These are phyloP conservation scores for Pichia occidentalis DNA, from an alignment of 805 yeast genomes.

Conservation along the genomic window DNA sequence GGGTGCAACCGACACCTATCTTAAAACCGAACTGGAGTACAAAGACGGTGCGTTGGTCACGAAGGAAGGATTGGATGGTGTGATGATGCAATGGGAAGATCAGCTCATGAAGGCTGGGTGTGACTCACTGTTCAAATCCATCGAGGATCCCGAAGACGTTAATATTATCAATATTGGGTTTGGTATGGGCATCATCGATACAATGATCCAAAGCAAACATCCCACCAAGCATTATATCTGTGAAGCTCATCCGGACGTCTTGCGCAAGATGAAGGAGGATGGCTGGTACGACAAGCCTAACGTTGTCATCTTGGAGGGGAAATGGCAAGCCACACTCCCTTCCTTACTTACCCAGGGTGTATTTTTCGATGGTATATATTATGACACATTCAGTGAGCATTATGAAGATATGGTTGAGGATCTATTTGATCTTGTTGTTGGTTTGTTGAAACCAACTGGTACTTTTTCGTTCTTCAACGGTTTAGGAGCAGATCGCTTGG, in stretches of 20 bases:
- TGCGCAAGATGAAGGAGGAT: slow-evolving; percentile 55
- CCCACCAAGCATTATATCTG: slow-evolving; percentile 79
- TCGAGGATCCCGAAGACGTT: slow-evolving; percentile 31
- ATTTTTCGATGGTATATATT: slow-evolving; percentile 85
- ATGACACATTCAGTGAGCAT: slow-evolving; percentile 91
- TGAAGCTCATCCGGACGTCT: slow-evolving; percentile 93
- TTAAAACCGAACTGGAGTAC: slow-evolving; percentile 62
- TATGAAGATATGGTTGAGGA: slow-evolving; percentile 77
- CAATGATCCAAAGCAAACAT: slow-evolving; percentile 51
- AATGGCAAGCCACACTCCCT: slow-evolving; percentile 84
- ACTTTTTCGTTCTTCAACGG: slow-evolving; percentile 91
- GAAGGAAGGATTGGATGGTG: slow-evolving; percentile 72
- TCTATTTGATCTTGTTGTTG: slow-evolving; percentile 74
- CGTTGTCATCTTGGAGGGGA: slow-evolving; percentile 76
- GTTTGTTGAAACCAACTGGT: slow-evolving; percentile 75
- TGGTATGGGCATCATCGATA: slow-evolving; percentile 95
- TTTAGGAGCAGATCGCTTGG: slow-evolving; percentile 69
- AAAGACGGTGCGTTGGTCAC: slow-evolving; percentile 66
- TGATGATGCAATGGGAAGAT: slow-evolving; percentile 97
- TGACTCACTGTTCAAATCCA: slow-evolving; percentile 54
- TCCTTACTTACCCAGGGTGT: slow-evolving; percentile 56
- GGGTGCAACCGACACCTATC: slow-evolving; percentile 54
- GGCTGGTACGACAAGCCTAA: slow-evolving; percentile 78
- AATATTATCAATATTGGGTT: slow-evolving; percentile 81
- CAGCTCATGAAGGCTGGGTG: slow-evolving; percentile 78